These are phyloP conservation scores for Phialemoniopsis sp. DNA, from an alignment of 2,329 filamentous ascomycete species.

Conservation along the genomic window DNA sequence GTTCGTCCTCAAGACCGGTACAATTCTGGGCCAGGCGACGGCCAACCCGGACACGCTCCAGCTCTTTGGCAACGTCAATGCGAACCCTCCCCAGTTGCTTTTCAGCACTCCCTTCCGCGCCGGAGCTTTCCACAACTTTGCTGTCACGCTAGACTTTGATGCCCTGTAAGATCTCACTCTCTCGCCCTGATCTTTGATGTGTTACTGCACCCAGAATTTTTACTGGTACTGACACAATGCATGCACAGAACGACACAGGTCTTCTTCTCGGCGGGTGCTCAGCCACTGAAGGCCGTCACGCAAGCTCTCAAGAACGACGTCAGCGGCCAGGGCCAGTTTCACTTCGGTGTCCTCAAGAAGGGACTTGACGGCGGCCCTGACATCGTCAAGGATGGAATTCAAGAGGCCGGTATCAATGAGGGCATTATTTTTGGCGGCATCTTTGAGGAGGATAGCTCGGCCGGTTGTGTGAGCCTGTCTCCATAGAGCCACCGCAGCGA, in stretches of 20 bases:
- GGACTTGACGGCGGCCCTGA: conserved; percentile 39
- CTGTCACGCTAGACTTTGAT: conserved; percentile 50
- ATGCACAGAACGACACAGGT: conserved; percentile 47
- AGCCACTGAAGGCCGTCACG: conserved; percentile 41
- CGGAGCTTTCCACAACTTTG: conserved; percentile 58
- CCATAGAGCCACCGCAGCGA: conserved; percentile 5
- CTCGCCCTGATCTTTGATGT: neutral
- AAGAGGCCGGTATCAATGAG: conserved; percentile 44
- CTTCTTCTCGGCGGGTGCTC: conserved; percentile 48
- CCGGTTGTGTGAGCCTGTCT: conserved; percentile 30
- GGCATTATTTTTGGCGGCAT: conserved; percentile 48
- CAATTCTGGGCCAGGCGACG: conserved; percentile 35
- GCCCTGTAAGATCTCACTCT: conserved; percentile 39
- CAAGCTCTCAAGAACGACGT: conserved; percentile 43
- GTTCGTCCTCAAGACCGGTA: conserved; percentile 51
- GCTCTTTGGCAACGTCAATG: conserved; percentile 42
- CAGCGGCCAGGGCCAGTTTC: conserved; percentile 55
- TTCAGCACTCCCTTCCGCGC: conserved; percentile 47
- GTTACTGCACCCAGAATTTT: no score
- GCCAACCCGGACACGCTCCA: conserved; percentile 35
- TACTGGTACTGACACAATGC: neutral
- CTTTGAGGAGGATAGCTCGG: conserved; percentile 45
- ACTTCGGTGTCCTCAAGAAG: conserved; percentile 61
- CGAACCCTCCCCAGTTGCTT: conserved; percentile 38
- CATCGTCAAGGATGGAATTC: conserved; percentile 41